phyloP scores from a whole-genome alignment of 2,329 filamentous ascomycete genomes.

The Epichloe festucae region DNA sequence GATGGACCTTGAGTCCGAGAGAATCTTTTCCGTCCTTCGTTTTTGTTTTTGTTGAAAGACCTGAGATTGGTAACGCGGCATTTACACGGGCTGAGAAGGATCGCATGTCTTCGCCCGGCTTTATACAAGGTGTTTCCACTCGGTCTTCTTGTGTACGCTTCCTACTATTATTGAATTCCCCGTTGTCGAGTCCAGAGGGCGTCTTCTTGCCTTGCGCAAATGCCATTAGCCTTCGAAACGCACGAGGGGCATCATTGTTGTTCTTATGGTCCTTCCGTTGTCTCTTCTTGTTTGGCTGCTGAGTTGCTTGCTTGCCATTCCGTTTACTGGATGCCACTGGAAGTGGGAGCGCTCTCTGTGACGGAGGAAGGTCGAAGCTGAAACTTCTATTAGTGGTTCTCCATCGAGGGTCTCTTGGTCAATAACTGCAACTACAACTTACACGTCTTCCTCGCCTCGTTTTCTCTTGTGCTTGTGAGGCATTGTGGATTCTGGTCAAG shows the following conservation, averaged over 20 bases:
- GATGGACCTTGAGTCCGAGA: slow-evolving; percentile 50
- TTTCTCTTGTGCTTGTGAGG: slow-evolving; percentile 74
- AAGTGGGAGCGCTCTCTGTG: slow-evolving; percentile 36
- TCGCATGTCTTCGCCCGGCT: slow-evolving; percentile 68
- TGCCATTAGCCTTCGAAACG: slow-evolving; percentile 77
- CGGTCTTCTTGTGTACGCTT: slow-evolving; percentile 12
- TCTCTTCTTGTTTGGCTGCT: slow-evolving; percentile 32
- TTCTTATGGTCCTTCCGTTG: slow-evolving; percentile 29
- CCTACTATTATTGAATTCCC: slow-evolving; percentile 21
- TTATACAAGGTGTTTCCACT: slow-evolving; percentile 50
- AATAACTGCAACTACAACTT: slow-evolving; percentile 12
- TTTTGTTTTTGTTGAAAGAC: slow-evolving; percentile 48
- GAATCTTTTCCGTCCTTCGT: slow-evolving; percentile 49
- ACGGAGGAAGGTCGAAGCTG: slow-evolving; percentile 38
- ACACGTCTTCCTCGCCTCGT: slow-evolving; percentile 44
- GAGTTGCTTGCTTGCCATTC: slow-evolving; percentile 13
- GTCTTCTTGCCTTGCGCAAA: slow-evolving; percentile 48
- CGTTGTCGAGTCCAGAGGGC: slow-evolving; percentile 58
- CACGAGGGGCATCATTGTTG: slow-evolving; percentile 73
- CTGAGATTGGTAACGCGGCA: slow-evolving; percentile 64
- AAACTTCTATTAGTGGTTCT: slow-evolving; percentile 7
- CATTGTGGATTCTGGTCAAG: slow-evolving; percentile 35
- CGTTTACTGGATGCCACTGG: slow-evolving; percentile 26
- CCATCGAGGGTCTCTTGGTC: too few relatives aligned
- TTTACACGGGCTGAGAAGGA: slow-evolving; percentile 78